Evolutionary conservation across 352 stramenopile genomes (phyloP), one percentile per base, ranked within the genome.

Genomic region (Globisporangium spinosum): DNA sequence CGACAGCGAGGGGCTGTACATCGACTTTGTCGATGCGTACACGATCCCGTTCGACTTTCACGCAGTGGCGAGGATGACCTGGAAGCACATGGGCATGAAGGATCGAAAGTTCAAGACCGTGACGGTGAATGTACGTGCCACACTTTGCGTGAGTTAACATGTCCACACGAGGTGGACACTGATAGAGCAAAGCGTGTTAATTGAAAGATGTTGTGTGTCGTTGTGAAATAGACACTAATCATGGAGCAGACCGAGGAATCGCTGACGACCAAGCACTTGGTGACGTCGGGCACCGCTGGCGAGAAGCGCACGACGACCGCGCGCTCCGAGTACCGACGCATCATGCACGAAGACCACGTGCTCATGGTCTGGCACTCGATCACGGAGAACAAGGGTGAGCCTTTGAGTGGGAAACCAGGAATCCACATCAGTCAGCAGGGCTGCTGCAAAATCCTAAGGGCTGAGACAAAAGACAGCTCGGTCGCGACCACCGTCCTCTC

Each of bases 331-430:
- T 34, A 57, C 22, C n/a, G 51, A 17, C 51, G 51, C 23, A 32
- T 57, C 51, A 25, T 32, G 51, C 27, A 10, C 22, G 51, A 57
- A 27, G 51, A 57, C 51, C 51, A 57, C 51, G 51, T 64, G 40
- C 58, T 64, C 23, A 38, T 64, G n/a, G 58, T 64, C 2, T 64
- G 58, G 58, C 40, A 57, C 22, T 57, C 51, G 51, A n/a, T 57
- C 51, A 57, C 27, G 51, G 51, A 57, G 23, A 57, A 34, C 23
- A 57, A 34, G 22, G 51, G 51, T 12, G 22, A 57, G 23, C 22
- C 10, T 25, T 10, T 10, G 51, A 57, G 51, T 12, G 51, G 10
- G 51, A 34, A 57, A 4, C 2, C 10, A 10, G 51, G 51, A 7
- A 57, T 57, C n/a, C 51, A 34, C 51, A n/a, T 57, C 23, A 57